Evolutionary conservation across 2,329 filamentous ascomycete genomes (phyloP).

Genomic region (Scorias spongiosa): DNA sequence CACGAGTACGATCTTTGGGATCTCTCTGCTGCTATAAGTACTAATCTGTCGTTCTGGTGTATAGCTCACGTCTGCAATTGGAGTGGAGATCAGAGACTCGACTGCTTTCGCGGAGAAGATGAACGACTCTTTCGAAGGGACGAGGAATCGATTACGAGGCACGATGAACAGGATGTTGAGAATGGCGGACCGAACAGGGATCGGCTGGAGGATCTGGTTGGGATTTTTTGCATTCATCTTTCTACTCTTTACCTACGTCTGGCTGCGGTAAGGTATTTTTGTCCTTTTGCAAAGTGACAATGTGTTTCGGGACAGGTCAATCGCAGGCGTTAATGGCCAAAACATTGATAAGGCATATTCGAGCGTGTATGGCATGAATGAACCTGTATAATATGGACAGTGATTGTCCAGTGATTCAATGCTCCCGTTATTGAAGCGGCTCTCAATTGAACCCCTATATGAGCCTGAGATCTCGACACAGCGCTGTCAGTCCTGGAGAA

Average conservation of each 20-base stretch:
- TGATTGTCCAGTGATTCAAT: too few relatives aligned
- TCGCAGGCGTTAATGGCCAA: too few relatives aligned
- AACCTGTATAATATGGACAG: too few relatives aligned
- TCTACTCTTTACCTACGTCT: conserved; percentile 79
- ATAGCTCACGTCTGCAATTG: conserved; percentile 81
- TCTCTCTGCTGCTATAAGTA: background rate
- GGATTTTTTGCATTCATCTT: conserved; percentile 73
- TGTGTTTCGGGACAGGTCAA: too few relatives aligned
- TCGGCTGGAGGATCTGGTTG: conserved; percentile 91
- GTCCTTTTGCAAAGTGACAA: too few relatives aligned
- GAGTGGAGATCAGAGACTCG: conserved; percentile 85
- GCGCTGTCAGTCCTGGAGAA: too few relatives aligned
- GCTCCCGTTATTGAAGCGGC: too few relatives aligned
- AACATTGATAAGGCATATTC: too few relatives aligned
- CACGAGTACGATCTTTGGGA: too few relatives aligned
- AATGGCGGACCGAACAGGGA: conserved; percentile 89
- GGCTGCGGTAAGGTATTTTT: conserved; percentile 35
- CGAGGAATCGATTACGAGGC: conserved; percentile 62
- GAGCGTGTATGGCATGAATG: too few relatives aligned
- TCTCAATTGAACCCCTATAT: too few relatives aligned
- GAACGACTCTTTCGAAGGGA: conserved; percentile 86
- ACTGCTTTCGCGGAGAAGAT: conserved; percentile 83
- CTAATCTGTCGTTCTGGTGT: background rate
- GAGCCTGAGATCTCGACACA: too few relatives aligned
- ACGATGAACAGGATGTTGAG: conserved; percentile 96